A percentile compares a stretch with the other conserved stretches of the same genome.
Evolutionary conservation across 257 asterid species (phyloP).

Genomic region (Solanum appendiculatum): DNA sequence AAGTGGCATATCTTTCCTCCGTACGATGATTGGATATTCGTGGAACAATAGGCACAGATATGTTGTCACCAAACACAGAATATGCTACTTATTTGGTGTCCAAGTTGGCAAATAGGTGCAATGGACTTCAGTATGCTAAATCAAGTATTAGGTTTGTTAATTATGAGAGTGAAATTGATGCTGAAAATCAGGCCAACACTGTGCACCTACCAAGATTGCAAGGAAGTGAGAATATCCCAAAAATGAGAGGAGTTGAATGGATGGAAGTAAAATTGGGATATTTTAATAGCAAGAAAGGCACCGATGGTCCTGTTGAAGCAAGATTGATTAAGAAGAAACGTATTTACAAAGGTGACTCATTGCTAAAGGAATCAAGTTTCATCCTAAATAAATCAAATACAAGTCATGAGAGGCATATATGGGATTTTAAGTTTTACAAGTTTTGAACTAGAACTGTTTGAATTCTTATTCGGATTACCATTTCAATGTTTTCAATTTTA

Average conservation of each 20-base stretch:
- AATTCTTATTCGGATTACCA: no score
- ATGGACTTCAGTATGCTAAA: conserved; percentile 28
- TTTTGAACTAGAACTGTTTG: neutral
- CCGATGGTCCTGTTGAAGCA: neutral
- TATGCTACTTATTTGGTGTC: conserved; percentile 51
- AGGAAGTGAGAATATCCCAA: neutral
- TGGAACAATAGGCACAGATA: conserved; percentile 22
- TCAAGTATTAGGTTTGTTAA: neutral
- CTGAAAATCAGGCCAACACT: neutral
- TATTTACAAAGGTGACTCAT: neutral
- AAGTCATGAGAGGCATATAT: neutral
- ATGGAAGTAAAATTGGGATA: conserved; percentile 34
- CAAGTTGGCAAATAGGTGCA: conserved; percentile 12
- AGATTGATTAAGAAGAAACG: neutral
- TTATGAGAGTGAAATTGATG: neutral
- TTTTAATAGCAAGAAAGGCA: neutral
- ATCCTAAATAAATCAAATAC: no score
- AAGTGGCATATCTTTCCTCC: neutral
- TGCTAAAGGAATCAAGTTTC: neutral
- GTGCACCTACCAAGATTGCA: neutral
- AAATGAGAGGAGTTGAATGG: conserved; percentile 41
- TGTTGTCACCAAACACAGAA: conserved; percentile 23
- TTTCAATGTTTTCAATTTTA: no score
- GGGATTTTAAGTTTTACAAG: neutral
- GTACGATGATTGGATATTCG: neutral